phyloP scores from a whole-genome alignment of 306 rosid species.

The Canavalia gladiata region DNA sequence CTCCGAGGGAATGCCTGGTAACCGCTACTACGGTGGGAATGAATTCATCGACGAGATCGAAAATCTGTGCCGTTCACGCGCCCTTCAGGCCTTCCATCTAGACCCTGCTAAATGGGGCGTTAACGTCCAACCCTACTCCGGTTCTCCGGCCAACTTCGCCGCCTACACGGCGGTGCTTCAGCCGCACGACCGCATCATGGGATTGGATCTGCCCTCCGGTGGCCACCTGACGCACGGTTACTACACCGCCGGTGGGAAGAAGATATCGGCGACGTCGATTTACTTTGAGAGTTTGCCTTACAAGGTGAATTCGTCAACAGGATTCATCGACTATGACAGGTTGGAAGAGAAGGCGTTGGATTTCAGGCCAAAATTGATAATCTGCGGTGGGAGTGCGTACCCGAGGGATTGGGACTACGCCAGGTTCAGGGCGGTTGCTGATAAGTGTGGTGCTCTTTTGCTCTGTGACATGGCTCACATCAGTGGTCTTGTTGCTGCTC shows the following conservation, averaged over 20 bases:
- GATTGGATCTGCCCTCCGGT: slow-evolving; percentile 91
- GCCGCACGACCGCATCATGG: slow-evolving; percentile 96
- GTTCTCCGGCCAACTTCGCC: slow-evolving; percentile 94
- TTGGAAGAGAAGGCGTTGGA: slow-evolving; percentile 97
- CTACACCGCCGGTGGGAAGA: slow-evolving; percentile 93
- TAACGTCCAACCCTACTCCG: slow-evolving; percentile 92
- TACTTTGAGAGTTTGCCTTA: slow-evolving; percentile 95
- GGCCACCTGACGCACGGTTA: slow-evolving; percentile 92
- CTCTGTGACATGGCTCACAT: slow-evolving; percentile 97
- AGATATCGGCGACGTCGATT: slow-evolving; percentile 94
- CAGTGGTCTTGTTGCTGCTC: slow-evolving; percentile 96
- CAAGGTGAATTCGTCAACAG: slow-evolving; percentile 72
- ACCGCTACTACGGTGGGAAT: slow-evolving; percentile 94
- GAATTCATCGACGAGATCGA: slow-evolving; percentile 92
- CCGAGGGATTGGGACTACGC: slow-evolving; percentile 94
- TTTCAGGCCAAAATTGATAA: slow-evolving; percentile 83
- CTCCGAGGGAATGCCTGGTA: slow-evolving; percentile 94
- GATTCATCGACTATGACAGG: slow-evolving; percentile 79
- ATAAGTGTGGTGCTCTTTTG: slow-evolving; percentile 86
- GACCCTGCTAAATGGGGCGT: slow-evolving; percentile 83
- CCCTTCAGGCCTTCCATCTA: slow-evolving; percentile 73
- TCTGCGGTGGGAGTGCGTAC: slow-evolving; percentile 95
- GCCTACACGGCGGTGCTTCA: slow-evolving; percentile 94
- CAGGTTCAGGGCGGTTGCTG: slow-evolving; percentile 70
- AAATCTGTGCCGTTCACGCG: slow-evolving; percentile 83